phyloP scores from a whole-genome alignment of 169 alveolate genomes.

The Plasmodium yoelii region DNA sequence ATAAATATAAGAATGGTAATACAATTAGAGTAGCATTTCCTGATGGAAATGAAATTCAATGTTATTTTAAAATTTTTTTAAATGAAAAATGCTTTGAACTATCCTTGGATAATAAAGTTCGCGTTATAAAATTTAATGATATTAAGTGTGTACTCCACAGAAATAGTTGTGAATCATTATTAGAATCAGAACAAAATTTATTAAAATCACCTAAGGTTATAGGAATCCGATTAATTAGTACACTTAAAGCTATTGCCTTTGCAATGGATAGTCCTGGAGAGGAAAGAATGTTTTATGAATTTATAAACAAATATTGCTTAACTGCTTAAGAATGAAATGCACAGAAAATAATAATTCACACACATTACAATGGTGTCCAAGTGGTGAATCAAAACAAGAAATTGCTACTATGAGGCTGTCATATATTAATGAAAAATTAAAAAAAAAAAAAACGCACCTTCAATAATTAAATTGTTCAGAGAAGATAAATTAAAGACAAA shows the following conservation, averaged over 20 bases:
- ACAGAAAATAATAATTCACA: neutral
- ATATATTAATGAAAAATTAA: too few species aligned
- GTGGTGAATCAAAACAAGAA: too few species aligned
- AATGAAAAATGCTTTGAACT: constrained; percentile 51
- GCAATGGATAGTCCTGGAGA: constrained; percentile 74
- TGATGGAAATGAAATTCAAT: constrained; percentile 77
- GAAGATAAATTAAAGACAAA: too few species aligned
- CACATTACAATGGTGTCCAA: too few species aligned
- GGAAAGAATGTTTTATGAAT: constrained; percentile 64
- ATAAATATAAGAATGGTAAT: constrained; percentile 62
- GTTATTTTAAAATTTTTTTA: constrained; percentile 60
- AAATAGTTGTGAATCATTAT: constrained; percentile 63
- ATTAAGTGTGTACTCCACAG: constrained; percentile 66
- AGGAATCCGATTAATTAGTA: constrained; percentile 73
- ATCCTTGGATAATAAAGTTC: constrained; percentile 72
- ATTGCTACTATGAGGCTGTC: too few species aligned
- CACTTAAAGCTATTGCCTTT: constrained; percentile 74
- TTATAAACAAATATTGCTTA: constrained; percentile 60
- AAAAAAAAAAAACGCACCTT: too few species aligned
- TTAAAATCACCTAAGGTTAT: constrained; percentile 66
- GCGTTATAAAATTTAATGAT: constrained; percentile 72
- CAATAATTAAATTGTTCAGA: too few species aligned
- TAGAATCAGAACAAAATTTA: constrained; percentile 71
- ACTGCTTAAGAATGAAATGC: neutral
- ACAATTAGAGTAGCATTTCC: constrained; percentile 74